Base-by-base conservation (phyloP, 768 basidiomycete genomes). In the Lactarius deliciosus region DNA sequence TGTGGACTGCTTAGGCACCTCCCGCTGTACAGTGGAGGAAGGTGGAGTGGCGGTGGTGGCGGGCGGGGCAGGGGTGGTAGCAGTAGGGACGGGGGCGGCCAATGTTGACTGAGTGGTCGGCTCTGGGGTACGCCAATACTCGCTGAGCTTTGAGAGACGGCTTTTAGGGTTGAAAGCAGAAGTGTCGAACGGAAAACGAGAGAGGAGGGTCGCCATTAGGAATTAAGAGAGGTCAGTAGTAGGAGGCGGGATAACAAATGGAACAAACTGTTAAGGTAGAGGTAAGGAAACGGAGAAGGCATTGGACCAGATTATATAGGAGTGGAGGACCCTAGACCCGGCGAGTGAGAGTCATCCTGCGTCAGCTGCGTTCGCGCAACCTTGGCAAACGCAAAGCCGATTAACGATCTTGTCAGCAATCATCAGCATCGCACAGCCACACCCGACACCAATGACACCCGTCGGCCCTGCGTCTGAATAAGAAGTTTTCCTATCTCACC, bases 121-220 rank as follows among this genome's bases (percentile, higher is more conserved):
- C 50, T 57, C 18, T 34, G 56, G n/a, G 13, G 30, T 10, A 0
- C 56, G 56, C 56, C 56, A 57, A 15, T 60, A 64, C 16, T 60
- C 65, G 25, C 25, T 59, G 13, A 66, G 57, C n/a, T 34, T 59
- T n/a, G 62, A 43, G 34, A 63, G 25, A 18, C 28, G 36, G 18
- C 57, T 45, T 36, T 28, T 55, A 34, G 30, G 4, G 16, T 45
- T 58, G n/a, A 66, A 40, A 7, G 22, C 7, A 5, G 65, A 54
- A 5, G 65, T 43, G 30, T 68, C 66, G 41, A 68, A 68, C 4
- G 62, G 58, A 25, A 67, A 6, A 32, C 66, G 61, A 4, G 66
- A 68, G 40, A 68, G 16, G 16, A 68, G 53, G 8, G 66, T 60
- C 20, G 66, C 4, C 66, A 68, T 68, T 38, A 30, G 10, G 36